These are phyloP conservation scores for Boletus sp. DNA, from an alignment of 1,284 basidiomycete genomes.

Conservation along the genomic window DNA sequence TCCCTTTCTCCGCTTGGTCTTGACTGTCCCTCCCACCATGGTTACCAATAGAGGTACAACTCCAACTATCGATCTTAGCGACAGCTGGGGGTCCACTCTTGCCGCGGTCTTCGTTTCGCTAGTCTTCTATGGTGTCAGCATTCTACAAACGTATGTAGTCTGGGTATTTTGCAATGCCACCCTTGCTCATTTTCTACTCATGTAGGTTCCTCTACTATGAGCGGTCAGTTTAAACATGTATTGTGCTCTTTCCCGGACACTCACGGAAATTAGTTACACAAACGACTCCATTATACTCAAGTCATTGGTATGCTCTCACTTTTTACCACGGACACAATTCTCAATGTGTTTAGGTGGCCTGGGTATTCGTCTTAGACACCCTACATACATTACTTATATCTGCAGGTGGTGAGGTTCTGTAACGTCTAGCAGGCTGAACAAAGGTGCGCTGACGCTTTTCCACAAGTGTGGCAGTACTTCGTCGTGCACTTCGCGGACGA, in stretches of 20 bases:
- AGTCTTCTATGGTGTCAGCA: slow-evolving; percentile 25
- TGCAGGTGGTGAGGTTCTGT: slow-evolving; percentile 16
- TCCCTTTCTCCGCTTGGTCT: background rate
- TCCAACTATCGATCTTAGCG: slow-evolving; percentile 12
- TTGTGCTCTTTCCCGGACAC: background rate
- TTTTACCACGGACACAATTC: background rate
- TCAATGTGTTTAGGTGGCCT: slow-evolving; percentile 20
- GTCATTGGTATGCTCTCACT: slow-evolving; percentile 12
- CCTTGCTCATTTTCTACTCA: background rate
- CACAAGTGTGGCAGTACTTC: slow-evolving; percentile 24
- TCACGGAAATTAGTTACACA: slow-evolving; percentile 17
- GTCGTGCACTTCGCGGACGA: slow-evolving; percentile 24
- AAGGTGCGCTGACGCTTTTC: slow-evolving; percentile 5
- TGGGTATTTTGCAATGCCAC: background rate
- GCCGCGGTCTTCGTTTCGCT: slow-evolving; percentile 24
- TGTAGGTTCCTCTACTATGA: slow-evolving; percentile 29
- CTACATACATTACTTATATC: slow-evolving; percentile 21
- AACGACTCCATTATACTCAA: slow-evolving; percentile 15
- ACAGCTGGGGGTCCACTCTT: slow-evolving; percentile 25
- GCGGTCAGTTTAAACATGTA: slow-evolving; percentile 14
- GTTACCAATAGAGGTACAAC: background rate
- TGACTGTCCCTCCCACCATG: slow-evolving; percentile 11
- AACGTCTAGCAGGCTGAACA: background rate
- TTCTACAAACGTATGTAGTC: slow-evolving; percentile 25
- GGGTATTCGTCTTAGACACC: slow-evolving; percentile 22